These are phyloP conservation scores for Ilex aquifolium DNA, from an alignment of 257 asterid species.

Conservation along the genomic window DNA sequence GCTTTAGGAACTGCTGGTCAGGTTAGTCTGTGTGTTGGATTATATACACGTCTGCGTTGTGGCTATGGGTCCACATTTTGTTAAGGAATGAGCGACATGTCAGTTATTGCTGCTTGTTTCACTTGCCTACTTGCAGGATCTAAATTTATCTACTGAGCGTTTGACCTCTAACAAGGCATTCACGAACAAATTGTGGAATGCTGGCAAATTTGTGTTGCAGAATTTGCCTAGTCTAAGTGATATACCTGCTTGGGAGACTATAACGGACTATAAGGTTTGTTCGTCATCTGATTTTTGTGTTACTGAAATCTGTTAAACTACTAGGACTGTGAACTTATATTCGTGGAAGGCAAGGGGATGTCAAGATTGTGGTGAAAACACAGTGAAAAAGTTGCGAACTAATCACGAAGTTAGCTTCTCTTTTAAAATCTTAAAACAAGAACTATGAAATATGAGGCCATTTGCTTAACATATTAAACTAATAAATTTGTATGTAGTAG, in stretches of 20 bases:
- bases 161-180: conserved; percentile 85
- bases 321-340: background rate
- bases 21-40: conserved; percentile 37
- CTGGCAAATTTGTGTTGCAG: conserved; percentile 92
- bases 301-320: background rate
- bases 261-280: conserved; percentile 56
- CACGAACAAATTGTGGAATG: conserved; percentile 98
- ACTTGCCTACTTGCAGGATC: conserved; percentile 50
- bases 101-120: background rate
- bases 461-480: background rate
- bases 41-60: background rate
- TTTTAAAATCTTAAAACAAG: background rate
- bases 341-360: no score
- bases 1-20: conserved; percentile 97
- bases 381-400: background rate
- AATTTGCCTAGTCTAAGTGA: conserved; percentile 77
- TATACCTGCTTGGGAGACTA: conserved; percentile 59
- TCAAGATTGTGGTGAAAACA: background rate
- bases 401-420: background rate
- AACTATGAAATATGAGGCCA: background rate
- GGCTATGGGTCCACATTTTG: background rate
- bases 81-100: background rate
- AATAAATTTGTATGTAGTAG: background rate
- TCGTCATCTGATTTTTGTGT: conserved; percentile 11
- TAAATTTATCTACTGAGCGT: conserved; percentile 82